Percentiles rank a stretch among this genome's conserved stretches.
phyloP scores from a whole-genome alignment of 805 yeast species.

The Ogataea dorogensis region DNA sequence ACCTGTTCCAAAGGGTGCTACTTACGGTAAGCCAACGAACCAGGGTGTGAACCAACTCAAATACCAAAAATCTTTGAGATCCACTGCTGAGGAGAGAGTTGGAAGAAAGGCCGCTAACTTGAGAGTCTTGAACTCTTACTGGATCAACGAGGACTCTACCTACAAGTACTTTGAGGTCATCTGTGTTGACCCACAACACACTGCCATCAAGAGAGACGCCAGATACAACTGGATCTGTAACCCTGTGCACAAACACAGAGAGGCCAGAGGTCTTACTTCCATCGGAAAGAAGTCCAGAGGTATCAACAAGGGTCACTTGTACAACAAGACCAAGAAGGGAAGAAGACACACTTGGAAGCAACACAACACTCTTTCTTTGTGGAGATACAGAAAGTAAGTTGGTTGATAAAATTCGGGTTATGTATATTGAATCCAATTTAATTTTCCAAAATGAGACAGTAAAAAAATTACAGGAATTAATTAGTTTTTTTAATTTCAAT shows the following conservation, averaged over 20 bases:
- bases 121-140: slow-evolving; percentile 99
- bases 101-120: slow-evolving; percentile 98
- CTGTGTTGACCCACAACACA: slow-evolving; percentile 95
- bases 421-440: slow-evolving; percentile 1
- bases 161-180: slow-evolving; percentile 99
- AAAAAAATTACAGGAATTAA: slow-evolving; percentile 8
- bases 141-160: slow-evolving; percentile 99
- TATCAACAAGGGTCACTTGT: slow-evolving; percentile 99
- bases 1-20: slow-evolving; percentile 99
- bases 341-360: slow-evolving; percentile 99
- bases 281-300: slow-evolving; percentile 99
- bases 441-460: not conserved
- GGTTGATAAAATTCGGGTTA: slow-evolving; percentile 9
- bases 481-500: slow-evolving; percentile 4
- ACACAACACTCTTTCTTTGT: slow-evolving; percentile 96
- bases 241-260: slow-evolving; percentile 99
- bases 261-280: slow-evolving; percentile 97
- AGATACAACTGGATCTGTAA: slow-evolving; percentile 99
- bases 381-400: slow-evolving; percentile 95
- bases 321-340: slow-evolving; percentile 97
- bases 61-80: slow-evolving; percentile 97
- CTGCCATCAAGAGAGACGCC: slow-evolving; percentile 98
- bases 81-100: slow-evolving; percentile 99
- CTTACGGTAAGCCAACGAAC: slow-evolving; percentile 99
- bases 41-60: slow-evolving; percentile 99